phyloP scores from a whole-genome alignment of 108 stramenopile species.

The Fistulifera pelliculosa region DNA sequence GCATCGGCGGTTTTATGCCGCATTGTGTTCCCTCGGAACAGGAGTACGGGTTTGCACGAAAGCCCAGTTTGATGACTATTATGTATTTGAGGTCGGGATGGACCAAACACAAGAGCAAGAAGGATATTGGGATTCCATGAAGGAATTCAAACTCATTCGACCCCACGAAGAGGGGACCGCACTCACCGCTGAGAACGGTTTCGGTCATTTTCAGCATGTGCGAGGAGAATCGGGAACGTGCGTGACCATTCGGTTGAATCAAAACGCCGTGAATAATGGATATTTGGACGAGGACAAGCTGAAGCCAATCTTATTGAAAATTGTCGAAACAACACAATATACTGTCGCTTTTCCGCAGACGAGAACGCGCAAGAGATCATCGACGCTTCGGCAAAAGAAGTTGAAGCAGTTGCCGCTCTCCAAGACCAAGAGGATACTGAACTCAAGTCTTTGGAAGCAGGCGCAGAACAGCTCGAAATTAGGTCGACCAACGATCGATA shows the following conservation, averaged over 20 bases:
- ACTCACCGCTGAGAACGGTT: constrained; percentile 21
- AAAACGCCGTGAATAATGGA: constrained; percentile 11
- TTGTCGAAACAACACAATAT: constrained; percentile 34
- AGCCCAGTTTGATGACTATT: constrained; percentile 42
- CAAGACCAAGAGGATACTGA: constrained; percentile 5
- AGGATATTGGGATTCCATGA: constrained; percentile 2
- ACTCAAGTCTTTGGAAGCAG: constrained; percentile 5
- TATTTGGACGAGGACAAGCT: constrained; percentile 16
- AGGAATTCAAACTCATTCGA: constrained; percentile 23
- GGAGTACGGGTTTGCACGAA: constrained; percentile 32
- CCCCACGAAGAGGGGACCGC: constrained; percentile 23
- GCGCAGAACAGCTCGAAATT: constrained; percentile 1
- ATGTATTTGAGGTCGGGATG: constrained; percentile 23
- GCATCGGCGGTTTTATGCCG: constrained; percentile 37
- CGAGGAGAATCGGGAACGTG: constrained; percentile 36
- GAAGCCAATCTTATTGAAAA: constrained; percentile 20
- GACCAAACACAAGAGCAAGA: neutral
- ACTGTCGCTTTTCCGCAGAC: constrained; percentile 18
- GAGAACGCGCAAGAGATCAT: constrained; percentile 22
- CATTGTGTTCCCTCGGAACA: constrained; percentile 23
- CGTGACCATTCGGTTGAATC: constrained; percentile 22
- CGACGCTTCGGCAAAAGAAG: constrained; percentile 21
- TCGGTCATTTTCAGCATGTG: constrained; percentile 22
- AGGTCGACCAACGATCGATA: neutral
- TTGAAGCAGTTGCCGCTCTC: neutral